phyloP scores from a whole-genome alignment of 2,329 filamentous ascomycete genomes.

The Colletotrichum destructivum region DNA sequence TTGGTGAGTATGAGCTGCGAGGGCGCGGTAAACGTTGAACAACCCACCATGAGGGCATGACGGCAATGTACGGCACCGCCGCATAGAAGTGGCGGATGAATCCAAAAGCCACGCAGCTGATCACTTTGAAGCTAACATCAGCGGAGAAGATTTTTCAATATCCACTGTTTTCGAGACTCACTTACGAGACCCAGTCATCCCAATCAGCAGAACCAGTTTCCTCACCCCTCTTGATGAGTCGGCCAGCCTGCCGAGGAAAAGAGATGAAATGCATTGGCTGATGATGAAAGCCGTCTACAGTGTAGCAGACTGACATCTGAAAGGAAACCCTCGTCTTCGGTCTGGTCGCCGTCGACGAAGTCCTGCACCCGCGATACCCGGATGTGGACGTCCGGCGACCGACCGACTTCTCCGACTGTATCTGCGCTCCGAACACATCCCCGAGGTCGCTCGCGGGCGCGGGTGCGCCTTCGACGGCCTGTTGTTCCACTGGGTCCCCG shows the following conservation, averaged over 20 bases:
- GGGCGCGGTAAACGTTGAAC: background rate
- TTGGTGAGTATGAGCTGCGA: background rate
- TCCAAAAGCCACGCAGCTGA: background rate
- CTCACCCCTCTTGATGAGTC: background rate
- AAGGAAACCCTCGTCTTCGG: background rate
- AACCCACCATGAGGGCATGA: background rate
- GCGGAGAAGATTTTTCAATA: background rate
- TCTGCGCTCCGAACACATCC: background rate
- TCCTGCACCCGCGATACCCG: background rate
- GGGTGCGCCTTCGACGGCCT: background rate
- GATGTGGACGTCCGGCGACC: background rate
- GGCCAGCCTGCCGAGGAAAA: background rate
- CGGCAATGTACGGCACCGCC: background rate
- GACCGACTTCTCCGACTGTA: background rate
- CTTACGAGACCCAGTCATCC: constrained; percentile 3
- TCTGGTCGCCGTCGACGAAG: background rate
- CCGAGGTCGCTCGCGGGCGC: background rate
- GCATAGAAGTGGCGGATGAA: background rate
- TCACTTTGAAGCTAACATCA: background rate
- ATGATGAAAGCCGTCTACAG: background rate
- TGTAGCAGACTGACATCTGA: background rate
- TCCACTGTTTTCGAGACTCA: background rate
- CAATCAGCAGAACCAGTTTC: constrained; percentile 4
- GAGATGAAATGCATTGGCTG: background rate
- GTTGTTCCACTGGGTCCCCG: constrained; percentile 5